Evolutionary conservation across 2,329 filamentous ascomycete species (phyloP), one percentile per base, ranked within the genome.

Genomic region (Hymenoscyphus occultus): DNA sequence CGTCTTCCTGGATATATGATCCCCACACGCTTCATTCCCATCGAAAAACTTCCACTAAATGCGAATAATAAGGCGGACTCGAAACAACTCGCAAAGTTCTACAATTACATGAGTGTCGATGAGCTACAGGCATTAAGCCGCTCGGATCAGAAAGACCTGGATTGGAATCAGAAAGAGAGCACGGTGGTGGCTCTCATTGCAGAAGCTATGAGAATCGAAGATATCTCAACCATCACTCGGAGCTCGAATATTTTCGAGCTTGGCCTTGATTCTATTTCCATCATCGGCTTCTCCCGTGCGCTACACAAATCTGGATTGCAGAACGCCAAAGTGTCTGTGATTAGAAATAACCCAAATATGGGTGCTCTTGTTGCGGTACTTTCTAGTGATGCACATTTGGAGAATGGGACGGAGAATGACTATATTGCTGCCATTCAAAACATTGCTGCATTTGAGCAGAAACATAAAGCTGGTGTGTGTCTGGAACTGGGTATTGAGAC

Each of bases 1-100:
- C 86, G 81, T 28, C 82, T 97, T 2, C 91, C 93, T 0, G 84
- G 83, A 0, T 97, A 97, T 75, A 97, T 97, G 93, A 85, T 97
- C 1, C 94, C 93, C 0, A 93, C 92, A 0, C 91, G 95, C 72
- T 87, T 96, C 65, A 80, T 97, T 31, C 84, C 84, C 3, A 78
- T 97, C 7, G 83, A 87, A 0, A 82, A 80, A 7, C 87, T 97
- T 62, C 93, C 93, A 0, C 80, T 97, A 0, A 96, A 92, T 1
- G 80, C 90, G 6, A 97, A 97, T 76, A 97, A 97, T 77, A 97
- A 97, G 74, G 89, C 90, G 0, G 93, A 97, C 71, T 82, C 83
- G 6, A 94, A 90, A 72, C 80, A 82, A 42, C 78, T 97, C 2
- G 88, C 84, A 64, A 76, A 78, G 0, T 77, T 96, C 1, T 97